Conservation (phyloP, 768 basidiomycete species). For the Lentinula guzmanii region DNA sequence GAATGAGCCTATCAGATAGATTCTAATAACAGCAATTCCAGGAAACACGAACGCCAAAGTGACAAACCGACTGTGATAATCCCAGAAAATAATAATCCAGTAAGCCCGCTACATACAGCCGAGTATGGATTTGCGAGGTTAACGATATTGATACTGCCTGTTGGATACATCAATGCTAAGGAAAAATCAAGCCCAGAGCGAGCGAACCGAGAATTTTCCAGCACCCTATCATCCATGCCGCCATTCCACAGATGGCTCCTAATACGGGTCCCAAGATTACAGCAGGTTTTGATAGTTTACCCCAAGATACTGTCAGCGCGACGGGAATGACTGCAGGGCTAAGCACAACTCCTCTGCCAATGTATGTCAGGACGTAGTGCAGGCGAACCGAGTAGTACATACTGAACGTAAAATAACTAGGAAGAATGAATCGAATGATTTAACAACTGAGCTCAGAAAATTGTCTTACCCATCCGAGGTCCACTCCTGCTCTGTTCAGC, state of each 20-base stretch:
- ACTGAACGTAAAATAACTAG: slow-evolving; percentile 42
- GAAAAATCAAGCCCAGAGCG: not conserved
- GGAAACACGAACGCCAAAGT: slow-evolving; percentile 22
- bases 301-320: slow-evolving; percentile 39
- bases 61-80: slow-evolving; percentile 28
- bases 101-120: slow-evolving; percentile 31
- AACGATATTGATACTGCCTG: slow-evolving; percentile 28
- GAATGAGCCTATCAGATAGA: not conserved
- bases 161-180: not conserved
- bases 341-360: slow-evolving; percentile 37
- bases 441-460: not conserved
- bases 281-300: slow-evolving; percentile 33
- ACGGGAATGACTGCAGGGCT: slow-evolving; percentile 48
- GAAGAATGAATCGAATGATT: not conserved
- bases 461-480: slow-evolving; percentile 38
- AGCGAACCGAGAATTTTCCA: slow-evolving; percentile 39
- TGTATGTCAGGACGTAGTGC: not conserved
- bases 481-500: slow-evolving; percentile 39
- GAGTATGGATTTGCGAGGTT: slow-evolving; percentile 34
- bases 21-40: not conserved
- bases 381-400: slow-evolving; percentile 8
- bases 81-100: slow-evolving; percentile 31
- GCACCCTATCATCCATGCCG: slow-evolving; percentile 47
- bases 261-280: slow-evolving; percentile 34
- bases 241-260: slow-evolving; percentile 36